Conservation (phyloP, 768 basidiomycete species). For the Hericium rajendrae region DNA sequence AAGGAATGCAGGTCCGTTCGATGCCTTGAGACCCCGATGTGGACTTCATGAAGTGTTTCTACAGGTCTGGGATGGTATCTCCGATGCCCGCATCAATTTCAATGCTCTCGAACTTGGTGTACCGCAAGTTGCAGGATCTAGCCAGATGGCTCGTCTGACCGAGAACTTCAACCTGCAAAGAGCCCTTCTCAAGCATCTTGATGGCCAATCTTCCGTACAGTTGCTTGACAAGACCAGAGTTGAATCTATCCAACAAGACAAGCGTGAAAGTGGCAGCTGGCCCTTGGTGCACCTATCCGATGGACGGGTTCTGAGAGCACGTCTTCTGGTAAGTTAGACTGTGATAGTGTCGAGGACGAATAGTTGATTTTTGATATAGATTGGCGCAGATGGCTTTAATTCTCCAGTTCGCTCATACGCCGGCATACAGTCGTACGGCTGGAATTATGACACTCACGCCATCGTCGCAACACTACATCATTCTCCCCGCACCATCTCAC, state of each 20-base stretch:
- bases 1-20: constrained; percentile 71
- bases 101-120: constrained; percentile 38
- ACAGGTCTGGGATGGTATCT: constrained; percentile 89
- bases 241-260: constrained; percentile 49
- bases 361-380: constrained; percentile 30
- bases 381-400: constrained; percentile 93
- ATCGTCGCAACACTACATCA: constrained; percentile 86
- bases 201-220: constrained; percentile 39
- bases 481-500: constrained; percentile 45
- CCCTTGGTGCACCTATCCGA: constrained; percentile 70
- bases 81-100: constrained; percentile 71
- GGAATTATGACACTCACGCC: constrained; percentile 83
- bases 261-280: constrained; percentile 53
- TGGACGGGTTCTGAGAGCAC: constrained; percentile 52
- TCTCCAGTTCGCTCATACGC: constrained; percentile 88
- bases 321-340: constrained; percentile 52
- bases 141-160: constrained; percentile 72
- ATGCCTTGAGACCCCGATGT: background rate
- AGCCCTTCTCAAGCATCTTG: constrained; percentile 62
- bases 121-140: constrained; percentile 16
- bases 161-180: constrained; percentile 93
- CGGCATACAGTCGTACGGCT: constrained; percentile 79
- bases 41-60: constrained; percentile 4
- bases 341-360: background rate
- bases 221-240: constrained; percentile 72